Percentiles rank a stretch among this genome's conserved stretches.
Conservation (phyloP, 495 filamentous ascomycete genomes). For the Margaritispora aquatica region DNA sequence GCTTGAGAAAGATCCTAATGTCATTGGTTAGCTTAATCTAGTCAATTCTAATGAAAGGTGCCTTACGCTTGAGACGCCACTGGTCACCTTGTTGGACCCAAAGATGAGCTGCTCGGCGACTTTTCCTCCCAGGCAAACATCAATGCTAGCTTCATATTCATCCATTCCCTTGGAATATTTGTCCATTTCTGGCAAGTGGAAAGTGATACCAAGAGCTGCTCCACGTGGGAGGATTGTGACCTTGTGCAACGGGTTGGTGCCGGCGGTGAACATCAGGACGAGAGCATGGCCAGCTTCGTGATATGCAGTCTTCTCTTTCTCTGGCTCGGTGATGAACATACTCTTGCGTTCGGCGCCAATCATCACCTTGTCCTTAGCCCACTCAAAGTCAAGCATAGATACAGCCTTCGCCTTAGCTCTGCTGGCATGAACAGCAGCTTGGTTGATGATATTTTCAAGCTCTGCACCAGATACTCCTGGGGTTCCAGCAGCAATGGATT, state of each 20-base stretch:
- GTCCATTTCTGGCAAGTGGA: constrained; percentile 83
- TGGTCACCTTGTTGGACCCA: constrained; percentile 79
- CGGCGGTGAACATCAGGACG: constrained; percentile 72
- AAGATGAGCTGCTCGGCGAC: constrained; percentile 92
- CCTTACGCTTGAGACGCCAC: constrained; percentile 69
- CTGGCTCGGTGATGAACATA: constrained; percentile 79
- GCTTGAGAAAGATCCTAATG: constrained; percentile 73
- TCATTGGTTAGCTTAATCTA: constrained; percentile 6
- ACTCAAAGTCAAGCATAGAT: constrained; percentile 77
- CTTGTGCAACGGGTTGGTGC: constrained; percentile 78
- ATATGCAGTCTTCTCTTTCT: constrained; percentile 88
- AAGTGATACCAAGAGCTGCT: constrained; percentile 75
- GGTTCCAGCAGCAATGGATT: constrained; percentile 76
- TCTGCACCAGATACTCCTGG: constrained; percentile 93
- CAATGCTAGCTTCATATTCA: constrained; percentile 70
- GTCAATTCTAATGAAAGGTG: constrained; percentile 10
- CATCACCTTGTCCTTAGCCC: constrained; percentile 97
- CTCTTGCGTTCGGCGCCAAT: constrained; percentile 91
- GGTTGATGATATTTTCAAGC: constrained; percentile 92
- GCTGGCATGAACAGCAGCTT: constrained; percentile 87
- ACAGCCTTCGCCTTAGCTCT: constrained; percentile 70
- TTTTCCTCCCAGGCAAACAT: constrained; percentile 84
- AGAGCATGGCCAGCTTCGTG: constrained; percentile 96
- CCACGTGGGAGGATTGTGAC: constrained; percentile 94
- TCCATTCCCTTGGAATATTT: constrained; percentile 69